Evolutionary conservation across 139 green algal genomes (phyloP).

Genomic region (Ettlia oleoabundans): DNA sequence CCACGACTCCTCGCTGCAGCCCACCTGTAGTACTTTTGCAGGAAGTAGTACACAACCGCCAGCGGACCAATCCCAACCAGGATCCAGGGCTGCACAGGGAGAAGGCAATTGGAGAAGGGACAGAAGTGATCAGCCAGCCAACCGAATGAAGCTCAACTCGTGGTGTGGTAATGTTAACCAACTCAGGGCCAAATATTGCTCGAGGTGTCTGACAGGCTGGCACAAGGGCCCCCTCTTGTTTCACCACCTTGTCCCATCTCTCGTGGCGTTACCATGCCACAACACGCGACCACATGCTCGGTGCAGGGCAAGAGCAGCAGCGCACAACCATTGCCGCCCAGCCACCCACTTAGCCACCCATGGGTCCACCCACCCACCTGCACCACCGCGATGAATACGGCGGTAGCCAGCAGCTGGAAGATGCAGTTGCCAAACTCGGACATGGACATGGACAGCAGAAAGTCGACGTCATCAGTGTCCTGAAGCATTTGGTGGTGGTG

Average conservation of each 20-base stretch:
- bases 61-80: constrained; percentile 65
- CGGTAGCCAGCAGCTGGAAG: constrained; percentile 65
- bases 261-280: too few species aligned
- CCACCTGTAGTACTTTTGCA: constrained; percentile 58
- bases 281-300: too few species aligned
- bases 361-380: too few species aligned
- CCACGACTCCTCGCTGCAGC: background rate
- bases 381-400: constrained; percentile 74
- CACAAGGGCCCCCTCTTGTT: too few species aligned
- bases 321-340: too few species aligned
- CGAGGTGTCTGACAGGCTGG: too few species aligned
- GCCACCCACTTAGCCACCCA: too few species aligned
- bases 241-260: too few species aligned
- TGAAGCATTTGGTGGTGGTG: background rate
- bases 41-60: constrained; percentile 77
- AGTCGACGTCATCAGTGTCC: constrained; percentile 89
- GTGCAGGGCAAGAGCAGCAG: too few species aligned
- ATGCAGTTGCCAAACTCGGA: constrained; percentile 67
- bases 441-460: constrained; percentile 69
- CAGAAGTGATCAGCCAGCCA: background rate
- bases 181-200: too few species aligned
- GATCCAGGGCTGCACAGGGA: constrained; percentile 60
- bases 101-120: background rate
- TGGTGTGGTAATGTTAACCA: too few species aligned
- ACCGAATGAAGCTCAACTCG: too few species aligned